Evolutionary conservation across 768 basidiomycete genomes (phyloP), one percentile per base, ranked within the genome.

Genomic region (Mycena haematopus): DNA sequence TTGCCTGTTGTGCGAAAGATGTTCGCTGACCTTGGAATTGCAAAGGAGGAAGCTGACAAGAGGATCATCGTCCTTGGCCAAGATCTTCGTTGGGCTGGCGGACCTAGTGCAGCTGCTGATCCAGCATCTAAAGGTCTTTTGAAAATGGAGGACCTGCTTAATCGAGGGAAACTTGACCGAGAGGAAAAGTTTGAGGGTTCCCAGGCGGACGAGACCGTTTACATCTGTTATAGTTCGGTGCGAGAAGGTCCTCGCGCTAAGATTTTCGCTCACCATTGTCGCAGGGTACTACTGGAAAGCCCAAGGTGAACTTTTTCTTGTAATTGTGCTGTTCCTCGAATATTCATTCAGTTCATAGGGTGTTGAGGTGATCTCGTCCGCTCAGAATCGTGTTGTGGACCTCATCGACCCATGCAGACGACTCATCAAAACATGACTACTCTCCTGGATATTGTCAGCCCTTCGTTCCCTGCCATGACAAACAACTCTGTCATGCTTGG

Each of bases 251-350:
- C 21, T 45, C 14, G 7, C n/a, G 6, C 1, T 9, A 33, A 25
- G 1, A 24, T 35, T 33, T 44, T 52, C 29, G 11, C 46, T 36
- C 4, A n/a, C n/a, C 6, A 59, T 56, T 15, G 60, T 78, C 33
- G 22, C 77, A 76, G 71, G 92, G 92, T 6, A 93, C 92, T 1
- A 92, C 90, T 0, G 90, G 92, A 2, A 86, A 86, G 65, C 87
- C 92, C 2, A 95, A 94, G 74, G 92, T 66, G 24, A 52, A 11
- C 22, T 29, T 14, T 25, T 31, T 40, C 29, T 44, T 22, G 46
- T 9, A 1, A 4, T 2, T n/a, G 13, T 27, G 1, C 9, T 33
- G 22, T 21, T 44, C 7, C 19, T 45, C 44, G 11, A 27, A 44
- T 35, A 47, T 40, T 64, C 15, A 64, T n/a, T 7, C 2, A 14